Percentiles rank a stretch among this genome's conserved stretches.
Conservation (phyloP, 129 eudicot species). For the Rutidosis leptorrhynchoides region DNA sequence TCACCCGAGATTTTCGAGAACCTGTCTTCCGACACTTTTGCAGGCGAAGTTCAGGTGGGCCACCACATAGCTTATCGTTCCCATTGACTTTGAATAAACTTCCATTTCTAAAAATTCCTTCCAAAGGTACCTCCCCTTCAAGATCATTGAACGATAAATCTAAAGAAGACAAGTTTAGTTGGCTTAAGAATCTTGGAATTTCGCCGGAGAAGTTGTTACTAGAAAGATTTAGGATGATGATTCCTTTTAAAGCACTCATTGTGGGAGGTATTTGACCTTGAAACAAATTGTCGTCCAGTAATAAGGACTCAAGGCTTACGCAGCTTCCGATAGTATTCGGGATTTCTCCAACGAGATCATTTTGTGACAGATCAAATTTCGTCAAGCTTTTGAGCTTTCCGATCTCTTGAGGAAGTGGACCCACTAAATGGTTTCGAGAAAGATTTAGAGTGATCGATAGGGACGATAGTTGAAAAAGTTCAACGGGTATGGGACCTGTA, state of each 20-base stretch:
- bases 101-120: conserved; percentile 29
- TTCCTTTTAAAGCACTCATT: conserved; percentile 20
- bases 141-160: conserved; percentile 34
- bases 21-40: conserved; percentile 33
- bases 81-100: conserved; percentile 29
- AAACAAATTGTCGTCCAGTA: conserved; percentile 25
- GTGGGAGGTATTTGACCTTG: conserved; percentile 26
- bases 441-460: conserved; percentile 22
- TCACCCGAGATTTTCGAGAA: conserved; percentile 1
- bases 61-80: conserved; percentile 35
- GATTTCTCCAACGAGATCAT: conserved; percentile 28
- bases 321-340: conserved; percentile 31
- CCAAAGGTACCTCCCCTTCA: conserved; percentile 35
- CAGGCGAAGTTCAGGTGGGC: conserved; percentile 27
- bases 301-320: conserved; percentile 23
- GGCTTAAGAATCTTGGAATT: conserved; percentile 30
- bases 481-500: conserved; percentile 32
- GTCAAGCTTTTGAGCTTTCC: conserved; percentile 29
- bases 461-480: conserved; percentile 25
- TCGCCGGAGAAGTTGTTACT: no score
- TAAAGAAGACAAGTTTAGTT: conserved; percentile 24
- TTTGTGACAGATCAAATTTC: conserved; percentile 19
- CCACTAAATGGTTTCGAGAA: conserved; percentile 29
- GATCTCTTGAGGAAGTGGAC: conserved; percentile 33
- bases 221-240: conserved; percentile 29